Evolutionary conservation across 495 filamentous ascomycete genomes (phyloP).

Genomic region (Daldinia grandis): DNA sequence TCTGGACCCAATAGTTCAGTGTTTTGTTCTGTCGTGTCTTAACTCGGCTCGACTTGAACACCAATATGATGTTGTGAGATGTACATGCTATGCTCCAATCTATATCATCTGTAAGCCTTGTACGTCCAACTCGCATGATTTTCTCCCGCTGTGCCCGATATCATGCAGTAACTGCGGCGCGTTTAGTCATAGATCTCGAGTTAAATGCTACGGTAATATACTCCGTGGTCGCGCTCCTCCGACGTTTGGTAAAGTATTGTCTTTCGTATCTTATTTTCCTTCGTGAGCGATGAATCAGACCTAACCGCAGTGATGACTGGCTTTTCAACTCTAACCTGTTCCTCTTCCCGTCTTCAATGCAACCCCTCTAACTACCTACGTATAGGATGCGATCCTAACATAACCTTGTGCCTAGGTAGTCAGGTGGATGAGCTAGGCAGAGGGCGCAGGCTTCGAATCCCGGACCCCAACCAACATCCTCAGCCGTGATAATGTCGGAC

Average conservation of each 20-base stretch:
- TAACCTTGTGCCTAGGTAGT: conserved; percentile 34
- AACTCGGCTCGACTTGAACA: conserved; percentile 6
- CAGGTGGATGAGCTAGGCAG: conserved; percentile 34
- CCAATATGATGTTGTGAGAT: neutral
- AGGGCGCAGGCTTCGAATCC: conserved; percentile 38
- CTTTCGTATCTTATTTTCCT: conserved; percentile 7
- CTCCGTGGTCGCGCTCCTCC: conserved; percentile 11
- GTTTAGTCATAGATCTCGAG: conserved; percentile 19
- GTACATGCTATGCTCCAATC: neutral
- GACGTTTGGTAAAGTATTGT: conserved; percentile 6
- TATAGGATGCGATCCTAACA: conserved; percentile 35
- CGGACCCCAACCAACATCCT: conserved; percentile 37
- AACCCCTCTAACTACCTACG: conserved; percentile 27
- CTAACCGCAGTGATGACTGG: conserved; percentile 12
- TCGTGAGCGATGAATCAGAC: conserved; percentile 1
- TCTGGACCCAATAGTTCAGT: conserved; percentile 4
- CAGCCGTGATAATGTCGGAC: conserved; percentile 21
- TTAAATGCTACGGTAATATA: conserved; percentile 30
- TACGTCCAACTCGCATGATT: conserved; percentile 20
- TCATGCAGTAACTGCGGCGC: conserved; percentile 16
- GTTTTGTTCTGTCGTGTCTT: conserved; percentile 1
- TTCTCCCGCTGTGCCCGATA: conserved; percentile 14
- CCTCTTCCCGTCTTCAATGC: conserved; percentile 26
- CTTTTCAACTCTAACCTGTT: conserved; percentile 11
- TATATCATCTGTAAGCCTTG: conserved; percentile 17